Percentiles rank a stretch among this genome's conserved stretches.
Conservation (phyloP, 352 stramenopile genomes). For the Pythium phragmitis region DNA sequence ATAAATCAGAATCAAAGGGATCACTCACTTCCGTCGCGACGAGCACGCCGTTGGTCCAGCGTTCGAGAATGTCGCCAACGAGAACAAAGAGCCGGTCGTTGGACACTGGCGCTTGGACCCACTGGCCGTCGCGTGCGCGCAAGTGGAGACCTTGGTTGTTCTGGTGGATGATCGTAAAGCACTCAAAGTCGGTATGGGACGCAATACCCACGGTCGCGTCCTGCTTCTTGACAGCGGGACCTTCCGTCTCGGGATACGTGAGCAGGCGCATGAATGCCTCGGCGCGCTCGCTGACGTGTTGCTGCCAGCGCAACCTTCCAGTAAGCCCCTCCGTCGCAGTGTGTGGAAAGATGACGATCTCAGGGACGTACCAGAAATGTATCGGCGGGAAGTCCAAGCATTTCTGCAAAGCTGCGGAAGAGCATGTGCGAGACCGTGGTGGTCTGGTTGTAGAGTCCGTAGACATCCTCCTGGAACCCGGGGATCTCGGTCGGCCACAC, state of each 20-base stretch:
- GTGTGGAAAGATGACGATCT: neutral
- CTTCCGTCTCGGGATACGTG: constrained; percentile 61
- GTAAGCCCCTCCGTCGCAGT: neutral
- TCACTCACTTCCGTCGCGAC: constrained; percentile 60
- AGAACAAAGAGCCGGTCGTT: constrained; percentile 77
- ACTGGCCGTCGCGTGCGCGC: constrained; percentile 50
- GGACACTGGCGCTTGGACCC: constrained; percentile 70
- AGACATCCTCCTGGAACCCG: constrained; percentile 65
- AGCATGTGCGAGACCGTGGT: constrained; percentile 61
- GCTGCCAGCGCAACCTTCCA: constrained; percentile 29
- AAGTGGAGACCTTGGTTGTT: constrained; percentile 74
- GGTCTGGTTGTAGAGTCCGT: constrained; percentile 73
- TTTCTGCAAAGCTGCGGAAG: constrained; percentile 78
- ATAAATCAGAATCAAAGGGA: too few species aligned
- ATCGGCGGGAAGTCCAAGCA: constrained; percentile 56
- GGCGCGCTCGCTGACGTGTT: constrained; percentile 66
- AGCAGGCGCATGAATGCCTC: constrained; percentile 80
- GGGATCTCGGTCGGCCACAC: constrained; percentile 68
- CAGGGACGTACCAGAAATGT: constrained; percentile 55
- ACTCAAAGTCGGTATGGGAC: constrained; percentile 85
- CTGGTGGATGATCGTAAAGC: constrained; percentile 85
- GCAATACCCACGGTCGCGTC: constrained; percentile 61
- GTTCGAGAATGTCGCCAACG: constrained; percentile 79
- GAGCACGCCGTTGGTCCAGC: constrained; percentile 77
- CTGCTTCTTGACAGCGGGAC: constrained; percentile 42